Evolutionary conservation across 305 asterid species (phyloP), one percentile per base, ranked within the genome.

Genomic region (Rubia peregrina): DNA sequence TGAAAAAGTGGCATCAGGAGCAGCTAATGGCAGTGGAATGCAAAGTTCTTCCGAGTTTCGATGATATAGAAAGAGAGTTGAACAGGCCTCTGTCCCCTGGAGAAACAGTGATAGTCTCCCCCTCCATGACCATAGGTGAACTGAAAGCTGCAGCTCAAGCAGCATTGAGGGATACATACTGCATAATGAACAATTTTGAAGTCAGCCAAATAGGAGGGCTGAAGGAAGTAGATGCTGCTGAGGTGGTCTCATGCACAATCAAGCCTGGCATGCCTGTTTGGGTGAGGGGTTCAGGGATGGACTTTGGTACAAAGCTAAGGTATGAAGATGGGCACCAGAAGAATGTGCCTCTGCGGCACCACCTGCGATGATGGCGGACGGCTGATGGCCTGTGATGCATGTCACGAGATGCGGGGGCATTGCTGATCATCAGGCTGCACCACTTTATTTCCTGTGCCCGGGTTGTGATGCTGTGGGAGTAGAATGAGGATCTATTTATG

Each of bases 121-220:
- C 86, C 0, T 71, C 76, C 68, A 79, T 68, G 36, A 85, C 85
- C 1, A 73, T 89, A 7, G 79, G 83, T 3, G 89, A 88, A 38
- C 83, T 91, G 33, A 89, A 74, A 62, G 61, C 56, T 68, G 85
- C 63, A 68, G 88, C 79, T 0, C 91, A 91, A 79, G 19, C 70
- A 66, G 98, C 96, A 13, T 22, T 91, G 75, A 87, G 90, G 82
- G 89, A 87, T n/a, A 88, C 89, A 30, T 85, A 89, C 21, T 87
- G 84, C 66, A 77, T 91, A 2, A 88, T 87, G 95, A 83, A 88
- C 67, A 80, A 77, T 56, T 85, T 89, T 73, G 86, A 74, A 76
- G 96, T 82, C 42, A 82, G 42, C 21, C 90, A 88, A 74, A 80
- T 91, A 62, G 96, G 95, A 53, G 96, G 90, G 68, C 61, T 89